phyloP scores from a whole-genome alignment of 176 grass and related monocot species.

The Musa beccarii region DNA sequence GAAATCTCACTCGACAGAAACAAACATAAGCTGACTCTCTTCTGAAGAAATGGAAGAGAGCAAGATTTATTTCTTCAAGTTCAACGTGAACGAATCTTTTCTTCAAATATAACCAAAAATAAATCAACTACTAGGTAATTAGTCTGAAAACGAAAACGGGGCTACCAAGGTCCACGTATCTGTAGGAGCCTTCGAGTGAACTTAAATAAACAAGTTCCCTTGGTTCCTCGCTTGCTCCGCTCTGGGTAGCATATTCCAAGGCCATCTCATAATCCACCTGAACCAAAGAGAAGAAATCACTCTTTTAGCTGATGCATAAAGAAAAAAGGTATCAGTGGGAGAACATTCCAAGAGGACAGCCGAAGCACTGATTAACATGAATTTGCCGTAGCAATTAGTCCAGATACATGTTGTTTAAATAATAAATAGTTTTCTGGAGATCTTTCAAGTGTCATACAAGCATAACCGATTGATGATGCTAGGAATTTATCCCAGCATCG shows the following conservation, averaged over 20 bases:
- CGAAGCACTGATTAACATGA: too few species aligned
- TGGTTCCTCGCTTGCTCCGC: conserved; percentile 71
- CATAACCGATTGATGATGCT: neutral
- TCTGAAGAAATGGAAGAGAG: too few species aligned
- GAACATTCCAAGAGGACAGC: neutral
- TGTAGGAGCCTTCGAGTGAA: conserved; percentile 57
- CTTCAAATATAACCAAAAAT: neutral
- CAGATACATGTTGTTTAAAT: too few species aligned
- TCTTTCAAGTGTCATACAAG: too few species aligned
- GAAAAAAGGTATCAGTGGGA: neutral
- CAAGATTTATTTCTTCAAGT: too few species aligned
- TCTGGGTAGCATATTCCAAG: conserved; percentile 80
- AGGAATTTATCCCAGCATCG: neutral
- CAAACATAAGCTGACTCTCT: too few species aligned
- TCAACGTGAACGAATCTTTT: too few species aligned
- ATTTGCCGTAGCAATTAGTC: too few species aligned
- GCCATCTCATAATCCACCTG: conserved; percentile 98
- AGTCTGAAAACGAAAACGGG: conserved; percentile 71
- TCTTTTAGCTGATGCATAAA: neutral
- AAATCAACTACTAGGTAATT: conserved; percentile 21
- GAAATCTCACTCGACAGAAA: too few species aligned
- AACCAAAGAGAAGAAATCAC: neutral
- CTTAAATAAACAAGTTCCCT: conserved; percentile 72
- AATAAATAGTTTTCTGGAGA: too few species aligned
- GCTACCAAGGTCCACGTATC: conserved; percentile 57